Evolutionary conservation across 2,329 filamentous ascomycete species (phyloP).

Genomic region (Alternaria burnsii): DNA sequence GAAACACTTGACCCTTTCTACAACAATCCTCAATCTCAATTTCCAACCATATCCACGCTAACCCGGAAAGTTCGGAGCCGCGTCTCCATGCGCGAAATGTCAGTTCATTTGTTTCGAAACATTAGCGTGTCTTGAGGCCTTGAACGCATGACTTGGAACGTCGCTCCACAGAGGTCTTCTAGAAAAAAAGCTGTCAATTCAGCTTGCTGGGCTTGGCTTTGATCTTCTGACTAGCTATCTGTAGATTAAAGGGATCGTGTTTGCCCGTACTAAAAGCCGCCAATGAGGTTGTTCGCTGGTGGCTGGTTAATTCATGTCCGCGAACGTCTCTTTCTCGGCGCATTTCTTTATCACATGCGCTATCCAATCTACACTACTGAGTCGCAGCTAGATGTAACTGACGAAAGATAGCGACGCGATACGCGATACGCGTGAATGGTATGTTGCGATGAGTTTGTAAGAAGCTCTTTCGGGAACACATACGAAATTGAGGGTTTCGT

Average conservation of each 20-base stretch:
- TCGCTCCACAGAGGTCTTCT: background rate
- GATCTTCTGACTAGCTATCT: conserved; percentile 3
- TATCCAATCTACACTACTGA: background rate
- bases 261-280: background rate
- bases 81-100: conserved; percentile 1
- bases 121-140: background rate
- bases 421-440: background rate
- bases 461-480: no score
- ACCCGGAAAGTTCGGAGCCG: background rate
- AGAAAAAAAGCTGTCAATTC: background rate
- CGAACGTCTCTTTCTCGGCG: background rate
- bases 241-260: conserved; percentile 9
- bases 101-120: conserved; percentile 7
- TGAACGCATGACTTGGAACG: background rate
- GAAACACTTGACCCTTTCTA: background rate
- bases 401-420: no score
- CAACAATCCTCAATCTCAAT: background rate
- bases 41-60: background rate
- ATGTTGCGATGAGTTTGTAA: no score
- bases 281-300: background rate
- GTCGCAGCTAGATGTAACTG: background rate
- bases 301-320: background rate
- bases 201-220: background rate
- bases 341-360: background rate
- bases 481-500: no score